Base-by-base conservation (phyloP, 108 stramenopile species). In the Cylindrotheca closterium region DNA sequence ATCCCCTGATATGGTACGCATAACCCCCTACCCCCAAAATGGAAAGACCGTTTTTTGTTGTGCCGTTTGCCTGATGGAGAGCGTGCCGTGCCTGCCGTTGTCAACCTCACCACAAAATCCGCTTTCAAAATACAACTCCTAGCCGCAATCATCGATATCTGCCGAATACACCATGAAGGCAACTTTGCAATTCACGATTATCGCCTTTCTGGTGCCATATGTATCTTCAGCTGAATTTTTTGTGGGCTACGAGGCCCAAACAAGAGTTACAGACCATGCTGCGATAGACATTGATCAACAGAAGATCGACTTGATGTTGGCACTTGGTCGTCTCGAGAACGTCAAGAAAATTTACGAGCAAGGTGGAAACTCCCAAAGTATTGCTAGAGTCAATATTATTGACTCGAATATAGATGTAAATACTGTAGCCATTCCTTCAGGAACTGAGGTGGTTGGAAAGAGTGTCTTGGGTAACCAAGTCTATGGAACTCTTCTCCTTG, bases 251-350 rank as follows among this genome's bases (percentile, higher is more conserved):
- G 46, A 73, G 27, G 86, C 89, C 19, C 42, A 30, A n/a, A 79
- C 86, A 19, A 53, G 63, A 45, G 77, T 89, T 21, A 73, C 72
- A 8, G 77, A 69, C 59, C 80, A 87, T 71, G 65, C 63, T 19
- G 75, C 81, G 19, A 77, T 91, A 58, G 90, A 87, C 70, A 63
- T 76, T 45, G 90, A 91, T 61, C 82, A 86, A 68, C 46, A 25
- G 50, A 75, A 70, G 17, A 80, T 91, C 26, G 81, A 84, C 45
- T 34, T 37, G 0, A 26, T 34, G 15, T 61, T 86, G 25, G 32
- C 2, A 21, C 47, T 34, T 12, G 73, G 64, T 22, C 15, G 64
- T n/a, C 45, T 79, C 49, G 58, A 53, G 12, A 23, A 31, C 17
- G 84, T 80, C 2, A 30, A 63, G 29, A 22, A 27, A 8, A 74